phyloP scores from a whole-genome alignment of 2,329 filamentous ascomycete genomes.

The Rutstroemia sp. region DNA sequence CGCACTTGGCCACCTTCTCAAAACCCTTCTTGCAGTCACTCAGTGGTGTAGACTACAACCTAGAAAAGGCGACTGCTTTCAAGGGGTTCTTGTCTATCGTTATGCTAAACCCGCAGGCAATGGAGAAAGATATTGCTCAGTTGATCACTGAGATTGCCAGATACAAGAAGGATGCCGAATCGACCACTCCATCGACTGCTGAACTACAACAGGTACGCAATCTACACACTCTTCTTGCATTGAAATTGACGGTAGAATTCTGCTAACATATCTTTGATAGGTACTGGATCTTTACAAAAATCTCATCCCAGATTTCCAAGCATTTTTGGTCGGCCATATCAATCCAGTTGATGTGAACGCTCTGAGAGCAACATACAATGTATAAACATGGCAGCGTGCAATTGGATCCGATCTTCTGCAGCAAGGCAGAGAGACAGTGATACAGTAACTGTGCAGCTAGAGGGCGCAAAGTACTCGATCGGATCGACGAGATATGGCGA shows the following conservation, averaged over 20 bases:
- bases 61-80: conserved; percentile 92
- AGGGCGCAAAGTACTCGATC: not conserved
- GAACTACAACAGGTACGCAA: conserved; percentile 28
- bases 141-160: conserved; percentile 81
- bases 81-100: conserved; percentile 84
- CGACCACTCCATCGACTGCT: conserved; percentile 28
- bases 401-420: too few species aligned
- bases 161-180: conserved; percentile 57
- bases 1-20: conserved; percentile 73
- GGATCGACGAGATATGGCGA: too few species aligned
- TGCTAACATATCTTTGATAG: conserved; percentile 26
- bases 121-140: conserved; percentile 76
- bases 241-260: too few species aligned
- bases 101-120: conserved; percentile 78
- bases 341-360: conserved; percentile 18
- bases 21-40: conserved; percentile 76
- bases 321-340: conserved; percentile 35
- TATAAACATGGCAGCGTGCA: conserved; percentile 23
- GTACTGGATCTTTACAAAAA: conserved; percentile 46
- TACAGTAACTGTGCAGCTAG: not conserved
- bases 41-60: conserved; percentile 75
- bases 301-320: conserved; percentile 46
- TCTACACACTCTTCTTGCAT: not conserved
- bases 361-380: conserved; percentile 27
- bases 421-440: not conserved